phyloP scores from a whole-genome alignment of 2,329 filamentous ascomycete species.

The Exophiala calicioides region DNA sequence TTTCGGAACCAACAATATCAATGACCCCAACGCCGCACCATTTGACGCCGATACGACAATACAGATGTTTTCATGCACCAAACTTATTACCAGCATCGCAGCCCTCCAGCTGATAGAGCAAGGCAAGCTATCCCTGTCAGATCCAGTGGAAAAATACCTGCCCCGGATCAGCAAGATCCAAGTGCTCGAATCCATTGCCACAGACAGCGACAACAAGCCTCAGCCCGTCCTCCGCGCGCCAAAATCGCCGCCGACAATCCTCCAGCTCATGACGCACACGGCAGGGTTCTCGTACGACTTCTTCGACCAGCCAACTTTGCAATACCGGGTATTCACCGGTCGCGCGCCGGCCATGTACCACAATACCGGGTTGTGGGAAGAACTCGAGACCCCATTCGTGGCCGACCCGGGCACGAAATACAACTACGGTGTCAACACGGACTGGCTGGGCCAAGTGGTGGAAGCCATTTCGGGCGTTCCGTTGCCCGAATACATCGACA shows the following conservation, averaged over 20 bases:
- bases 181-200: constrained; percentile 17
- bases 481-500: constrained; percentile 49
- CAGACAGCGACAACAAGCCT: constrained; percentile 10
- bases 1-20: constrained; percentile 21
- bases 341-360: constrained; percentile 12
- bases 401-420: constrained; percentile 26
- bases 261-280: constrained; percentile 27
- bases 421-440: constrained; percentile 41
- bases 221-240: constrained; percentile 14
- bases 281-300: constrained; percentile 28
- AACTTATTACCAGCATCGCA: constrained; percentile 25
- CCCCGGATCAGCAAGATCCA: constrained; percentile 23
- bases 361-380: constrained; percentile 4
- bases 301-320: constrained; percentile 20
- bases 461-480: constrained; percentile 46
- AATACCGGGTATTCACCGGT: constrained; percentile 15
- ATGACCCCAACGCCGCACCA: constrained; percentile 12
- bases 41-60: constrained; percentile 24
- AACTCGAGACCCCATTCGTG: constrained; percentile 20
- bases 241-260: constrained; percentile 23
- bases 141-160: constrained; percentile 27
- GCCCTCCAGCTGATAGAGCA: constrained; percentile 28
- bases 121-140: constrained; percentile 27
- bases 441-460: constrained; percentile 53
- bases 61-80: constrained; percentile 27